Conservation (phyloP, 306 rosid species). For the Heteromeles arbutifolia region DNA sequence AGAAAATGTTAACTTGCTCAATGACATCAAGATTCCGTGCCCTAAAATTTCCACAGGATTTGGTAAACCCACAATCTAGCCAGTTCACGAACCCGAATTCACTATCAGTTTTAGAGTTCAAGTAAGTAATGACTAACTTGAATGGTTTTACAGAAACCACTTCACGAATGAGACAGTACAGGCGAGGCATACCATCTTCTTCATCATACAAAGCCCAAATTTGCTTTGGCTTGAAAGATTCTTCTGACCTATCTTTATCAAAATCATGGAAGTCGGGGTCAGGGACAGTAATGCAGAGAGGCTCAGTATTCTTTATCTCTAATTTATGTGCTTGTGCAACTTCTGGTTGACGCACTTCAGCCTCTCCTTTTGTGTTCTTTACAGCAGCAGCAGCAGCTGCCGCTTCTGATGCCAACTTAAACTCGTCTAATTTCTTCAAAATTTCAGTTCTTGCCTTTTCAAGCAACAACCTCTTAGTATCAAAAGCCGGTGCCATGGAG, state of each 20-base stretch:
- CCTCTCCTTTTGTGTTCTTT: slow-evolving; percentile 33
- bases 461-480: slow-evolving; percentile 68
- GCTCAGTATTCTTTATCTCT: slow-evolving; percentile 40
- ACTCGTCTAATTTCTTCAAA: slow-evolving; percentile 52
- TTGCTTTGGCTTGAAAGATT: slow-evolving; percentile 92
- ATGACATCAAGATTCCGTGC: slow-evolving; percentile 67
- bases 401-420: slow-evolving; percentile 48
- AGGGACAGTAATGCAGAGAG: slow-evolving; percentile 65
- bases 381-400: slow-evolving; percentile 26
- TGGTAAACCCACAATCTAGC: slow-evolving; percentile 86
- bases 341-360: slow-evolving; percentile 37
- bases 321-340: slow-evolving; percentile 32
- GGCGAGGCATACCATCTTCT: slow-evolving; percentile 98
- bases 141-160: slow-evolving; percentile 77
- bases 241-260: slow-evolving; percentile 87
- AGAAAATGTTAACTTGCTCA: slow-evolving; percentile 85
- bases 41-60: slow-evolving; percentile 96
- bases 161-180: slow-evolving; percentile 95
- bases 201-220: slow-evolving; percentile 99
- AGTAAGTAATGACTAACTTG: slow-evolving; percentile 72
- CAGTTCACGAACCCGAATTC: slow-evolving; percentile 84
- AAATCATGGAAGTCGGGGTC: slow-evolving; percentile 98
- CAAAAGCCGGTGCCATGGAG: slow-evolving; percentile 66
- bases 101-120: slow-evolving; percentile 81
- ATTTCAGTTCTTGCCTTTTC: slow-evolving; percentile 83